A percentile compares a stretch with the other conserved stretches of the same genome.
Conservation (phyloP, 2,329 filamentous ascomycete species). For the Acrocalymma vagum region DNA sequence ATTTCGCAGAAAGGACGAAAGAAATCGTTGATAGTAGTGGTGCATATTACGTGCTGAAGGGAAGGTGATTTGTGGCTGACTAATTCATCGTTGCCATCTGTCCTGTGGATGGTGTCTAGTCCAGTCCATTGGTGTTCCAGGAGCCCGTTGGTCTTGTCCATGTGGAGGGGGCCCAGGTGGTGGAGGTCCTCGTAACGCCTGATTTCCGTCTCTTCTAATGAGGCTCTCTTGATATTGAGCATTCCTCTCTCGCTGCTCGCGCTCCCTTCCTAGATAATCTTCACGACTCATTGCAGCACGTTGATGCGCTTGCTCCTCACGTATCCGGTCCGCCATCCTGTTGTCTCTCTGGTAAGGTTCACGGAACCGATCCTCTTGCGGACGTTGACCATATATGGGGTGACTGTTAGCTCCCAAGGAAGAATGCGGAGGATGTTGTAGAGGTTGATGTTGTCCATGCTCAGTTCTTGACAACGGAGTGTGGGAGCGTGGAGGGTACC, state of each 20-base stretch:
- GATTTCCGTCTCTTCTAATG: too few species aligned
- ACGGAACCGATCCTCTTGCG: constrained; percentile 37
- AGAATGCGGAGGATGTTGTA: constrained; percentile 44
- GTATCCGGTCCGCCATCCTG: constrained; percentile 36
- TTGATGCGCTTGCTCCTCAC: constrained; percentile 40
- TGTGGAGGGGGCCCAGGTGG: too few species aligned
- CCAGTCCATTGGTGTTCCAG: too few species aligned
- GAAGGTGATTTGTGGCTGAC: too few species aligned
- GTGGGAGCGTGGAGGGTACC: constrained; percentile 40
- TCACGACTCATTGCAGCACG: constrained; percentile 31
- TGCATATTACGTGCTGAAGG: too few species aligned
- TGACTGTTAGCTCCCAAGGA: constrained; percentile 36
- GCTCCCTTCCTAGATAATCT: constrained; percentile 29
- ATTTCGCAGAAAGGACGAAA: too few species aligned
- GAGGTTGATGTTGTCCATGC: constrained; percentile 33
- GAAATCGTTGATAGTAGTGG: too few species aligned
- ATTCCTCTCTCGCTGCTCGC: constrained; percentile 29
- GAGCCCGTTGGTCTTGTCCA: too few species aligned
- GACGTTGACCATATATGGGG: constrained; percentile 34
- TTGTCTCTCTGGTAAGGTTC: constrained; percentile 33
- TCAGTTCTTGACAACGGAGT: constrained; percentile 42
- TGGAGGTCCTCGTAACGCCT: constrained; percentile 3
- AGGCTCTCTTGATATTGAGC: constrained; percentile 4
- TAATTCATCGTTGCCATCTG: too few species aligned
- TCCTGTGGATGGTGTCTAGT: too few species aligned